Percentiles rank a stretch among this genome's conserved stretches.
These are phyloP conservation scores for Dictyostelium firmibasis DNA, from an alignment of 78 protist genomes.

Conservation along the genomic window DNA sequence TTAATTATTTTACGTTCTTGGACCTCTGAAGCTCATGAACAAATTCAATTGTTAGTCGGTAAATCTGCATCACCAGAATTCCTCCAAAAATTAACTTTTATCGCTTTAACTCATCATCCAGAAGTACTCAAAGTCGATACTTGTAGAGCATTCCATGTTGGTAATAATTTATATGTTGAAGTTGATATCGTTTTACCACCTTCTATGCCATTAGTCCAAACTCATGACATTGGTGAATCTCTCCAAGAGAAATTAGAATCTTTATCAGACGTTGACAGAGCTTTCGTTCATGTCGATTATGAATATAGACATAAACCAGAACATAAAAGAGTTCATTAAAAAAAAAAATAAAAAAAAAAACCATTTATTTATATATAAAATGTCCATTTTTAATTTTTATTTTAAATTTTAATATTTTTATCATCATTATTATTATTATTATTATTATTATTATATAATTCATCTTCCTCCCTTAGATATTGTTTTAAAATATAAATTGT, in stretches of 20 bases:
- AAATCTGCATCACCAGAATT: conserved; percentile 80
- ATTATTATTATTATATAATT: not conserved
- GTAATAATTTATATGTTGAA: conserved; percentile 82
- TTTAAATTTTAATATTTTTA: not conserved
- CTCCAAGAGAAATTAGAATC: conserved; percentile 85
- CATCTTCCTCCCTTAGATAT: conserved; percentile 8
- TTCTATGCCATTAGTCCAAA: conserved; percentile 12
- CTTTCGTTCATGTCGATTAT: conserved; percentile 93
- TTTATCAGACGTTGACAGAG: conserved; percentile 85
- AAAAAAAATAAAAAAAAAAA: not conserved
- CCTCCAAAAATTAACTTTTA: conserved; percentile 77
- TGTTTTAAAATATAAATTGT: conserved; percentile 65
- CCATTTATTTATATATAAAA: not conserved
- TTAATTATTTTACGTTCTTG: conserved; percentile 86
- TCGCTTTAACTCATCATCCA: conserved; percentile 59
- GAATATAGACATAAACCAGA: conserved; percentile 85
- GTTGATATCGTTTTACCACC: conserved; percentile 85
- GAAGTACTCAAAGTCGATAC: conserved; percentile 83
- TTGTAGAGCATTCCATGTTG: conserved; percentile 86
- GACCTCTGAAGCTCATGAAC: conserved; percentile 81
- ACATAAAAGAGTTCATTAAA: conserved; percentile 59
- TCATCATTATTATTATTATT: not conserved
- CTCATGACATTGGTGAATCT: conserved; percentile 92
- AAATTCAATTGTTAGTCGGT: conserved; percentile 80
- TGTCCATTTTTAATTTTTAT: not conserved